Percentiles rank a stretch among this genome's conserved stretches.
These are phyloP conservation scores for Pichia thaimueangensis DNA, from an alignment of 805 yeast genomes.

Conservation along the genomic window DNA sequence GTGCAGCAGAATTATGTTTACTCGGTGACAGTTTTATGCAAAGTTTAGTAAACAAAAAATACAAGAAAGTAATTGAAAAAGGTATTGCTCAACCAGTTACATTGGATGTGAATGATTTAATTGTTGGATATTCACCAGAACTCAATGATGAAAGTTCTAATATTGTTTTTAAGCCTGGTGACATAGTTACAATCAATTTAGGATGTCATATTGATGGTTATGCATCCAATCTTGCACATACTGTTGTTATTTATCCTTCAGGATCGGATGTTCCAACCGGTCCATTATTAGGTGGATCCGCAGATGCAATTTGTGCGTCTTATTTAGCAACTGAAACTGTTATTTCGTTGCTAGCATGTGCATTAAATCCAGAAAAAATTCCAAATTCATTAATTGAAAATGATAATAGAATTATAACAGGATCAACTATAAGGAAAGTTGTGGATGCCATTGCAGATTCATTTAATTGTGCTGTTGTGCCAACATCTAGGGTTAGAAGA, in stretches of 20 bases:
- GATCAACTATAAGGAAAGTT: slow-evolving; percentile 59
- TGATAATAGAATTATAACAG: slow-evolving; percentile 47
- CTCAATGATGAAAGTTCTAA: slow-evolving; percentile 55
- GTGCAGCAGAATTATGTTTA: slow-evolving; percentile 69
- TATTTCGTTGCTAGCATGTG: slow-evolving; percentile 65
- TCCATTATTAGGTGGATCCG: slow-evolving; percentile 77
- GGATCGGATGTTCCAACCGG: slow-evolving; percentile 50
- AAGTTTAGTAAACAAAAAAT: slow-evolving; percentile 52
- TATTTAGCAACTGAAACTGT: slow-evolving; percentile 86
- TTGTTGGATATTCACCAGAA: slow-evolving; percentile 82
- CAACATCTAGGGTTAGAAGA: slow-evolving; percentile 89
- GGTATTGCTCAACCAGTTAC: slow-evolving; percentile 92
- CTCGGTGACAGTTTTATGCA: slow-evolving; percentile 72
- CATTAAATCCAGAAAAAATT: slow-evolving; percentile 68
- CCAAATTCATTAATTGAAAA: slow-evolving; percentile 41
- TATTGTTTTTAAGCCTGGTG: slow-evolving; percentile 60
- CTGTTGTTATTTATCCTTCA: slow-evolving; percentile 75
- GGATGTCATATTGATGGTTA: slow-evolving; percentile 97
- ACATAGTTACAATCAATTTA: slow-evolving; percentile 73
- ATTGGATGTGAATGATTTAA: slow-evolving; percentile 75
- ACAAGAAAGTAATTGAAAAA: slow-evolving; percentile 68
- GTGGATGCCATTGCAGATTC: slow-evolving; percentile 85
- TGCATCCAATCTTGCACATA: slow-evolving; percentile 81
- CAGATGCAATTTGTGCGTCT: slow-evolving; percentile 86
- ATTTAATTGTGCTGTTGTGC: slow-evolving; percentile 79